Conservation (phyloP, 306 rosid genomes). For the Rosa chinensis region DNA sequence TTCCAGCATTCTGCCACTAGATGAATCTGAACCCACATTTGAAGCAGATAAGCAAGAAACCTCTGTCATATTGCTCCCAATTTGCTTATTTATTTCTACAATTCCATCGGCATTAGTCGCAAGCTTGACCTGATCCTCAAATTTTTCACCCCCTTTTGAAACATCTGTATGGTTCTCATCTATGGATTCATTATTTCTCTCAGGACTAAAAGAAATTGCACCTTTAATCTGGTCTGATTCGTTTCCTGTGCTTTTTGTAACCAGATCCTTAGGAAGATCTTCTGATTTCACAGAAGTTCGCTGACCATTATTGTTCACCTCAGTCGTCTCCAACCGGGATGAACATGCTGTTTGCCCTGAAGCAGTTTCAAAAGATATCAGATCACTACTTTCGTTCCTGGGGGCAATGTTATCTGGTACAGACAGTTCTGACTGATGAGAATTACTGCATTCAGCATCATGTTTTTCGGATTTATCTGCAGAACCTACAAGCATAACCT, state of each 20-base stretch:
- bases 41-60: slow-evolving; percentile 39
- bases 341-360: slow-evolving; percentile 37
- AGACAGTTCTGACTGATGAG: slow-evolving; percentile 39
- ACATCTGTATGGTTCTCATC: slow-evolving; percentile 36
- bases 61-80: slow-evolving; percentile 37
- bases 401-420: slow-evolving; percentile 39
- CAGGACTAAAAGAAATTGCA: slow-evolving; percentile 41
- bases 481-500: slow-evolving; percentile 37
- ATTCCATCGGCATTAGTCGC: slow-evolving; percentile 34
- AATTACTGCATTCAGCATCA: slow-evolving; percentile 35
- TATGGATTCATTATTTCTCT: slow-evolving; percentile 27
- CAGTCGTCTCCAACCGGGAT: slow-evolving; percentile 30
- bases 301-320: slow-evolving; percentile 33
- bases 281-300: slow-evolving; percentile 35
- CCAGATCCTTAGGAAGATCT: slow-evolving; percentile 39
- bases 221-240: slow-evolving; percentile 37
- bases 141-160: slow-evolving; percentile 34
- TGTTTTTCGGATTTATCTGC: slow-evolving; percentile 44
- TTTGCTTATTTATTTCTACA: slow-evolving; percentile 42
- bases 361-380: slow-evolving; percentile 34
- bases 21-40: slow-evolving; percentile 51
- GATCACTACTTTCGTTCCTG: slow-evolving; percentile 37
- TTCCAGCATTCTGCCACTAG: slow-evolving; percentile 42
- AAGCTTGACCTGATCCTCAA: slow-evolving; percentile 33
- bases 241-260: slow-evolving; percentile 43